These are phyloP conservation scores for Podospora conica DNA, from an alignment of 495 filamentous ascomycete genomes.

Conservation along the genomic window DNA sequence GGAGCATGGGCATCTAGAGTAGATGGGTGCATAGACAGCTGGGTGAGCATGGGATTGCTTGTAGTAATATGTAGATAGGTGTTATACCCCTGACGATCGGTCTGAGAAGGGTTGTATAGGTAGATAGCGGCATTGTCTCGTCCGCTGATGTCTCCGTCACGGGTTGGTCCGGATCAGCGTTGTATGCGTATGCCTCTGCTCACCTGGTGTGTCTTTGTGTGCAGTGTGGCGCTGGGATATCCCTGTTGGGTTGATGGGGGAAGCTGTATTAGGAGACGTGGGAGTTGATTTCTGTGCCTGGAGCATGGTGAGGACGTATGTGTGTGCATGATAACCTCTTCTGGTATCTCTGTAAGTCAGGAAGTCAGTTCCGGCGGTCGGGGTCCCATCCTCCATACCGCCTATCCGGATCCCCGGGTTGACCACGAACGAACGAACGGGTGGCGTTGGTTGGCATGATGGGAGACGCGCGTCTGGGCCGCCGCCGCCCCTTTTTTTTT, in stretches of 20 bases:
- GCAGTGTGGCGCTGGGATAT: neutral
- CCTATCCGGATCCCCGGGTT: neutral
- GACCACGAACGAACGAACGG: slow-evolving; percentile 1
- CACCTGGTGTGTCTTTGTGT: no score
- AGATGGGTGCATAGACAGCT: neutral
- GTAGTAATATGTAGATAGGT: no score
- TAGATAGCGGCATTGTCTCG: no score
- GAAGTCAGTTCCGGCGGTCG: neutral
- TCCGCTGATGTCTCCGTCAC: neutral
- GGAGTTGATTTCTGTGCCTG: neutral
- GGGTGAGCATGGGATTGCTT: neutral
- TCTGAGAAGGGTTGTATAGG: no score
- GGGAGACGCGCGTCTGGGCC: neutral
- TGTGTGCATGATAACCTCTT: neutral
- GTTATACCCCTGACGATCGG: neutral
- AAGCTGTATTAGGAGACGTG: neutral
- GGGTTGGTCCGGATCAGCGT: neutral
- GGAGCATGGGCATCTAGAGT: no score
- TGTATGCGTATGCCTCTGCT: neutral
- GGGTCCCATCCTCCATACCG: neutral
- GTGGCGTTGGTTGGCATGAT: neutral
- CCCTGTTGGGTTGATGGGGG: neutral
- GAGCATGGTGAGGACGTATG: no score
- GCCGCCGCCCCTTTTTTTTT: neutral
- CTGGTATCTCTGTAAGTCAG: neutral